Base-by-base conservation (phyloP, 805 yeast species). In the Zygoascus tannicola region DNA sequence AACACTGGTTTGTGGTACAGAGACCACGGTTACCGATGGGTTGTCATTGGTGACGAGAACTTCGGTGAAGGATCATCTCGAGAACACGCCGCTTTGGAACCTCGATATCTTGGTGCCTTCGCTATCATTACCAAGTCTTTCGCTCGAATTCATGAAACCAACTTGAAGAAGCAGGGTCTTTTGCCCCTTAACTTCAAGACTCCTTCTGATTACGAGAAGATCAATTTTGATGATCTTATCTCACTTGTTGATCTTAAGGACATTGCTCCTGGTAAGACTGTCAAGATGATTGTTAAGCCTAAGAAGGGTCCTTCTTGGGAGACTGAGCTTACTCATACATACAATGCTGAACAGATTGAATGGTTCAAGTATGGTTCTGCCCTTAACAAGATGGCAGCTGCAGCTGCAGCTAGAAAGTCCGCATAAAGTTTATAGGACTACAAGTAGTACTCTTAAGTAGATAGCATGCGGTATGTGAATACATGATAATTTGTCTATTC, bases 351-450 rank as follows among this genome's bases (percentile, higher is more conserved):
- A 75, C 98, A 90, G 78, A 84, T 90, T 66, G 96, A 85, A 66
- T 90, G 97, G 97, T 90, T 90, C 84, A 88, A 85, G 78, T 80
- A 82, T 61, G 98, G 98, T 75, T 87, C 97, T 58, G 98, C 98
- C 68, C 81, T 92, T 74, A 92, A 92, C 85, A 85, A 82, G 77
- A 85, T 87, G 87, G 83, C 87, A 51, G 62, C 70, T 54, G 53
- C 50, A 41, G 30, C 30, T n/a, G n/a, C n/a, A n/a, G n/a, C 22
- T 32, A 30, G 18, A 42, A 32, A 36, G 44, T 34, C 35, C 38
- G 40, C 10, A n/a, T n/a, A n/a, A n/a, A n/a, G n/a, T n/a, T n/a
- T n/a, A n/a, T n/a, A 15, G n/a, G 38, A 20, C 12, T 38, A 8
- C 18, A 32, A 22, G 20, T 18, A 38, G 22, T 22, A 14, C 16